phyloP scores from a whole-genome alignment of 768 basidiomycete genomes.

The Suillus weaverae region DNA sequence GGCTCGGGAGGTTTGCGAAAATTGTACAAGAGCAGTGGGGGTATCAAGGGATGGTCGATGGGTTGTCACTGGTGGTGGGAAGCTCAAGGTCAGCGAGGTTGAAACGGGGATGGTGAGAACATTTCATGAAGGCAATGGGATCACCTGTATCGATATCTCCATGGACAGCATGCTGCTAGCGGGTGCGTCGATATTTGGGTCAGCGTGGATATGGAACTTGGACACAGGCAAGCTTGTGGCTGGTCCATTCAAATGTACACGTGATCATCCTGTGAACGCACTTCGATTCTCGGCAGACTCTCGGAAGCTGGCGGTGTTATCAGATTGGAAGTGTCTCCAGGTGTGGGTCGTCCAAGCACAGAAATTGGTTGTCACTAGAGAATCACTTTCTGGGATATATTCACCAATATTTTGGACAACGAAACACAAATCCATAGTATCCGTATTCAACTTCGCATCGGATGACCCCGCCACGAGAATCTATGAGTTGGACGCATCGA shows the following conservation, averaged over 20 bases:
- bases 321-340: too few relatives aligned
- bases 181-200: accelerated
- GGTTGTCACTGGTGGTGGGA: background rate
- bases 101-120: background rate
- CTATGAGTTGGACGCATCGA: background rate
- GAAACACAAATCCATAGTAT: background rate
- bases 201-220: background rate
- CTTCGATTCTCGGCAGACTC: background rate
- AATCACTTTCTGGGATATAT: too few relatives aligned
- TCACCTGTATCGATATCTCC: background rate
- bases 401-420: background rate
- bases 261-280: background rate
- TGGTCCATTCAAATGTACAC: background rate
- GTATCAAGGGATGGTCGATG: background rate
- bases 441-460: too few relatives aligned
- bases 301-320: background rate
- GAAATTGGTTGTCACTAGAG: too few relatives aligned
- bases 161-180: background rate
- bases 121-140: background rate
- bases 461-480: too few relatives aligned
- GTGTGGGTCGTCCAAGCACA: background rate
- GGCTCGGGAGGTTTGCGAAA: background rate
- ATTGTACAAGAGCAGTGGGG: accelerated
- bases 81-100: background rate
- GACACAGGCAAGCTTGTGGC: background rate